These are phyloP conservation scores for Silene noctiflora DNA, from an alignment of 179 eudicot species.

Conservation along the genomic window DNA sequence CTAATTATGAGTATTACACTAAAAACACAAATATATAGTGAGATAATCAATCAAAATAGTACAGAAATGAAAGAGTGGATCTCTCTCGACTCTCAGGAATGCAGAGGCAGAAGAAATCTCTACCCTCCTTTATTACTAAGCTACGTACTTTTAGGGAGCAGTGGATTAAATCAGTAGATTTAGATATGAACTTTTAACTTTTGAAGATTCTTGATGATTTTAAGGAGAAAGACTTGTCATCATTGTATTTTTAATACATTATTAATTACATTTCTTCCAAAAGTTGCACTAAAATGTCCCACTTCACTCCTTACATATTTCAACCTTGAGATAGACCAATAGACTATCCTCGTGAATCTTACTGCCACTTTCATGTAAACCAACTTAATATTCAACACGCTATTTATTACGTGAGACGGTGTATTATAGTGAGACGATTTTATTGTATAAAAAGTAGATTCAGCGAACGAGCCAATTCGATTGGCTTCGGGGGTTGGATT, in stretches of 20 bases:
- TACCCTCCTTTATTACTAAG: no score
- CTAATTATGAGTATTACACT: no score
- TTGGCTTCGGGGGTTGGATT: no score
- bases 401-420: no score
- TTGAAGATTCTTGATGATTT: slow-evolving; percentile 46
- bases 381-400: not conserved
- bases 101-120: not conserved
- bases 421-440: no score
- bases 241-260: not conserved
- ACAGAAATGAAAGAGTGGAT: no score
- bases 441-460: no score
- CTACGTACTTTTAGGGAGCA: slow-evolving; percentile 32
- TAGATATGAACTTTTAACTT: slow-evolving; percentile 50
- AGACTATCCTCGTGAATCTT: slow-evolving; percentile 7
- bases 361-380: slow-evolving; percentile 5
- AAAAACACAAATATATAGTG: no score
- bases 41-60: no score
- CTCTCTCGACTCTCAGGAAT: no score
- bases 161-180: slow-evolving; percentile 51
- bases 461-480: no score
- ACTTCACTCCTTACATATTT: not conserved
- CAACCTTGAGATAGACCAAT: not conserved
- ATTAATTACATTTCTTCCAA: not conserved
- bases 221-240: slow-evolving; percentile 27
- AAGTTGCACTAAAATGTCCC: slow-evolving; percentile 9